These are phyloP conservation scores for Penicillium maclennaniae DNA, from an alignment of 495 filamentous ascomycete genomes.

Conservation along the genomic window DNA sequence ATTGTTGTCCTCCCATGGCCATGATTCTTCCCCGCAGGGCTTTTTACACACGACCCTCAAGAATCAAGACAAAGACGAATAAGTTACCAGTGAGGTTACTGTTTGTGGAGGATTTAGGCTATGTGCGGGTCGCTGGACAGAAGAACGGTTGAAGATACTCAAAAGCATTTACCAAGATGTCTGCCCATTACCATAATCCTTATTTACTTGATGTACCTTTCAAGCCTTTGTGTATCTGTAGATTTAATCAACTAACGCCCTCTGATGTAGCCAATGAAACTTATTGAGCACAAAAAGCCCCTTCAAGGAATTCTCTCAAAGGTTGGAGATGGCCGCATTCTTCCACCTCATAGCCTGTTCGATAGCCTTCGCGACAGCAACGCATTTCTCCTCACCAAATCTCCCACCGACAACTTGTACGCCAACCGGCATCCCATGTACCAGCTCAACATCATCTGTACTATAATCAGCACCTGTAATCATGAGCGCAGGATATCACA, in stretches of 20 bases:
- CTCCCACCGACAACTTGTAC: slow-evolving; percentile 52
- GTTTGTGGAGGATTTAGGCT: too few relatives aligned
- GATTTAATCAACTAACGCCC: too few relatives aligned
- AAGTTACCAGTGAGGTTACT: too few relatives aligned
- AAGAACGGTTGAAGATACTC: too few relatives aligned
- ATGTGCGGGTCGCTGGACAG: too few relatives aligned
- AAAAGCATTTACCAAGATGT: too few relatives aligned
- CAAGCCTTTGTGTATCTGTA: too few relatives aligned
- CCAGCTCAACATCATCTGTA: slow-evolving; percentile 41
- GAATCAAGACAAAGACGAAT: too few relatives aligned
- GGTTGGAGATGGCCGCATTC: slow-evolving; percentile 6
- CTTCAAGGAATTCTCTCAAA: slow-evolving; percentile 2
- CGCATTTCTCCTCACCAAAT: slow-evolving; percentile 46
- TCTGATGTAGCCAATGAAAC: not conserved
- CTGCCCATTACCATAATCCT: not conserved
- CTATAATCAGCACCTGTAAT: not conserved
- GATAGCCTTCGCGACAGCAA: slow-evolving; percentile 42
- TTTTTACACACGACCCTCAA: too few relatives aligned
- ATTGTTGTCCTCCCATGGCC: too few relatives aligned
- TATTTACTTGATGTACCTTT: too few relatives aligned
- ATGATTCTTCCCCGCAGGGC: too few relatives aligned
- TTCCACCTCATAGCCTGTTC: slow-evolving; percentile 21
- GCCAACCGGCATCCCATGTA: slow-evolving; percentile 50
- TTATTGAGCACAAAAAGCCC: not conserved
- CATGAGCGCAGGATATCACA: not conserved